These are phyloP conservation scores for Podaxis pistillaris DNA, from an alignment of 768 basidiomycete genomes.

Conservation along the genomic window DNA sequence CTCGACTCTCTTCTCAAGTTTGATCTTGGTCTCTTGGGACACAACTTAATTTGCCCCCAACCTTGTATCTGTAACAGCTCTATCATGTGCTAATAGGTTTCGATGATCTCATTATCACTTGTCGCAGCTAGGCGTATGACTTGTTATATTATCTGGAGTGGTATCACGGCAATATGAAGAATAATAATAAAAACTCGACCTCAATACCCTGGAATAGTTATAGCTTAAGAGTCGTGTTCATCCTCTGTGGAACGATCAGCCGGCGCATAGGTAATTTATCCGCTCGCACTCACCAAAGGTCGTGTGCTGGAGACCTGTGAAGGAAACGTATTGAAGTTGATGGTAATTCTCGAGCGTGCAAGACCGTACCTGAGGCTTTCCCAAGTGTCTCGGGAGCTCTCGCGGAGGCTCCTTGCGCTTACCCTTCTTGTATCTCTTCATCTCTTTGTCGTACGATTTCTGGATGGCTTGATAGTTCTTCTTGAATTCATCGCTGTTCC, in stretches of 20 bases:
- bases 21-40: background rate
- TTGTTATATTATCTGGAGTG: background rate
- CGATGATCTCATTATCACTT: too few species aligned
- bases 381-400: background rate
- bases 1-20: constrained; percentile 20
- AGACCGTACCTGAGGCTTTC: background rate
- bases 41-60: too few species aligned
- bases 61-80: background rate
- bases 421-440: background rate
- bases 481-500: background rate
- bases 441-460: background rate
- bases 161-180: background rate
- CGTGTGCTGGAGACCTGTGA: background rate
- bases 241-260: background rate
- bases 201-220: background rate
- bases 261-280: background rate
- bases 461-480: background rate
- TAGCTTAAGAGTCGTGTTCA: background rate
- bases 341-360: background rate
- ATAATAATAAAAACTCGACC: background rate
- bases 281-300: background rate
- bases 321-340: background rate
- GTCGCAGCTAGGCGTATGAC: background rate
- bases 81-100: background rate
- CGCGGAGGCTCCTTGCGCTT: background rate